These are phyloP conservation scores for Fragilaria crotonensis DNA, from an alignment of 108 stramenopile species.

Conservation along the genomic window DNA sequence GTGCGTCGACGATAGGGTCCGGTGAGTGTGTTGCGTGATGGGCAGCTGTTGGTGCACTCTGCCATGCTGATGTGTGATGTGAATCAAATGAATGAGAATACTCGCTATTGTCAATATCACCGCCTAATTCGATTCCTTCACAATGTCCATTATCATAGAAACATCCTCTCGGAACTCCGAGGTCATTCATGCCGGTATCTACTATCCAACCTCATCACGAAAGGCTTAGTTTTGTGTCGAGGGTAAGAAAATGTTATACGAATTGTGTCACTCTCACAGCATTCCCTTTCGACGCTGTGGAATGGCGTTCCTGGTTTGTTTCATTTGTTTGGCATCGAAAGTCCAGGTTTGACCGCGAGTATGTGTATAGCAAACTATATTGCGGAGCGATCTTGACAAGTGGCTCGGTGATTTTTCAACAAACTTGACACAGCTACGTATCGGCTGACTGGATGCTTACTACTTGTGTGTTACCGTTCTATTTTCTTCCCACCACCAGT, in stretches of 20 bases:
- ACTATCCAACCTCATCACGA: constrained; percentile 50
- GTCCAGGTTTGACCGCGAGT: constrained; percentile 79
- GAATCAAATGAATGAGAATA: no score
- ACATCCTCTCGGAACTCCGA: constrained; percentile 78
- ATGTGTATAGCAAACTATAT: constrained; percentile 68
- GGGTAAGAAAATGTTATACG: constrained; percentile 65
- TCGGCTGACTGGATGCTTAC: no score
- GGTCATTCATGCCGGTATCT: constrained; percentile 86
- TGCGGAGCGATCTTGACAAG: constrained; percentile 2
- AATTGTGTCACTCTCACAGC: constrained; percentile 49
- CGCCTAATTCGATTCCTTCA: background rate
- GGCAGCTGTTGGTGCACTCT: no score
- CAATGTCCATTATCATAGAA: constrained; percentile 27
- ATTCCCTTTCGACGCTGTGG: constrained; percentile 48
- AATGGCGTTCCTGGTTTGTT: constrained; percentile 63
- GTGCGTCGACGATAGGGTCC: constrained; percentile 34
- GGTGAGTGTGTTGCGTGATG: no score
- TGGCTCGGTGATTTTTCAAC: no score
- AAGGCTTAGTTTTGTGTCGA: constrained; percentile 74
- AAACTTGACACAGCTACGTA: no score
- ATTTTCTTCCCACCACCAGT: no score
- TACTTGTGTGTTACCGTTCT: no score
- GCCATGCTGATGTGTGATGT: no score
- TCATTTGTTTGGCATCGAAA: constrained; percentile 78
- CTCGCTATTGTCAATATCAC: background rate